A percentile compares a stretch with the other conserved stretches of the same genome.
Evolutionary conservation across 192 early-diverging fungal species (phyloP).

Genomic region (Linnemannia elongata): DNA sequence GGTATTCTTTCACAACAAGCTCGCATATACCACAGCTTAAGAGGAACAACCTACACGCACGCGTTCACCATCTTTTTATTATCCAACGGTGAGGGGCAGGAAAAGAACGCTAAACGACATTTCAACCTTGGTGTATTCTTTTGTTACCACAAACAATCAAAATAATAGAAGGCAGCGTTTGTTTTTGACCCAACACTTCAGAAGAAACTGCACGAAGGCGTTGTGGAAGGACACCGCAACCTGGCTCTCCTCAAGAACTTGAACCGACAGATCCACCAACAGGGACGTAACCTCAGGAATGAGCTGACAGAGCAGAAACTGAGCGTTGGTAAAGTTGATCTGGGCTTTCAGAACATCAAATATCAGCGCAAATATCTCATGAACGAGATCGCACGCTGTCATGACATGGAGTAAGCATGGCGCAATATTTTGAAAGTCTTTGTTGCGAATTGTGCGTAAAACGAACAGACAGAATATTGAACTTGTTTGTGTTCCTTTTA

Average conservation of each 20-base stretch:
- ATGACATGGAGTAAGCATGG: conserved; percentile 44
- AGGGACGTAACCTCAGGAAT: conserved; percentile 40
- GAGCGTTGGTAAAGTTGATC: conserved; percentile 34
- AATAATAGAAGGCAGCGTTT: neutral
- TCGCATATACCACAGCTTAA: neutral
- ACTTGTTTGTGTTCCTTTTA: neutral
- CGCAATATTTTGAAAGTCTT: neutral
- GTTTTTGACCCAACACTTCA: conserved; percentile 5
- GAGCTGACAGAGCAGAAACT: conserved; percentile 46
- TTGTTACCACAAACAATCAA: neutral
- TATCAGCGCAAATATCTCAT: conserved; percentile 55
- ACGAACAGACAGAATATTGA: neutral
- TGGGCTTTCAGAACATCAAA: conserved; percentile 46
- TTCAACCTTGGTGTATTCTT: neutral
- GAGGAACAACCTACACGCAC: too few relatives aligned
- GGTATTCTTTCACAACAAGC: neutral
- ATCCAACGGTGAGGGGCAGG: neutral
- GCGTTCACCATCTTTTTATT: neutral
- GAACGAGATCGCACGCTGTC: conserved; percentile 51
- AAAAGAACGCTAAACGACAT: too few relatives aligned
- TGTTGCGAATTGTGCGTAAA: neutral
- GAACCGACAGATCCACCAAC: conserved; percentile 36
- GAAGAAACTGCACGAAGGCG: neutral
- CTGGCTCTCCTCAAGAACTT: conserved; percentile 32
- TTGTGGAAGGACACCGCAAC: neutral